Percentiles rank a stretch among this genome's conserved stretches.
Evolutionary conservation across 805 yeast species (phyloP).

Genomic region (Hanseniaspora guilliermondii): DNA sequence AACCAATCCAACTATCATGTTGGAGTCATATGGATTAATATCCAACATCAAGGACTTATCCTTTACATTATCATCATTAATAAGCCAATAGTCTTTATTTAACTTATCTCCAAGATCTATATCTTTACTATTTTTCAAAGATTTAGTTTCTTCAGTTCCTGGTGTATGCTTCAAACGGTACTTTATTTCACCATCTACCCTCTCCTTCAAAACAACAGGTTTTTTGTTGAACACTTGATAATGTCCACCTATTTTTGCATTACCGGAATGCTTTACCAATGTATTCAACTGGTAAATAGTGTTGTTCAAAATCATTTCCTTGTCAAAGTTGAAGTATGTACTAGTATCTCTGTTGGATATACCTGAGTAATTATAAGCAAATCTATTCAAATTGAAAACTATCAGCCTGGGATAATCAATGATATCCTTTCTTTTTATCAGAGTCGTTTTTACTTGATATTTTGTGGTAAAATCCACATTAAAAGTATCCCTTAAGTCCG

Average conservation of each 20-base stretch:
- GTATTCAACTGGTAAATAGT: constrained; percentile 48
- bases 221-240: constrained; percentile 79
- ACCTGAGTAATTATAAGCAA: constrained; percentile 53
- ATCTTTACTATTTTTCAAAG: neutral
- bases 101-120: neutral
- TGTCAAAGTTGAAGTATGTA: constrained; percentile 58
- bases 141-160: neutral
- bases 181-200: constrained; percentile 12
- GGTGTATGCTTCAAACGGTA: neutral
- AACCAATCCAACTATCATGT: constrained; percentile 4
- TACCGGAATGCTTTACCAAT: constrained; percentile 73
- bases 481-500: neutral
- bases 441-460: constrained; percentile 41
- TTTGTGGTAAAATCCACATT: constrained; percentile 22
- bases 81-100: constrained; percentile 1
- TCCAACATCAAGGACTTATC: neutral
- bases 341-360: constrained; percentile 58
- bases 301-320: constrained; percentile 39
- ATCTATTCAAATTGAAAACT: constrained; percentile 69
- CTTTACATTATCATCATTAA: constrained; percentile 4
- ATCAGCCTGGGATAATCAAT: constrained; percentile 58
- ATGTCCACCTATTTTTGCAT: constrained; percentile 70
- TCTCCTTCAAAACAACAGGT: constrained; percentile 37
- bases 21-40: constrained; percentile 2
- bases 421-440: constrained; percentile 51